Base-by-base conservation (phyloP, 2,329 filamentous ascomycete species). In the Alternaria sp. region DNA sequence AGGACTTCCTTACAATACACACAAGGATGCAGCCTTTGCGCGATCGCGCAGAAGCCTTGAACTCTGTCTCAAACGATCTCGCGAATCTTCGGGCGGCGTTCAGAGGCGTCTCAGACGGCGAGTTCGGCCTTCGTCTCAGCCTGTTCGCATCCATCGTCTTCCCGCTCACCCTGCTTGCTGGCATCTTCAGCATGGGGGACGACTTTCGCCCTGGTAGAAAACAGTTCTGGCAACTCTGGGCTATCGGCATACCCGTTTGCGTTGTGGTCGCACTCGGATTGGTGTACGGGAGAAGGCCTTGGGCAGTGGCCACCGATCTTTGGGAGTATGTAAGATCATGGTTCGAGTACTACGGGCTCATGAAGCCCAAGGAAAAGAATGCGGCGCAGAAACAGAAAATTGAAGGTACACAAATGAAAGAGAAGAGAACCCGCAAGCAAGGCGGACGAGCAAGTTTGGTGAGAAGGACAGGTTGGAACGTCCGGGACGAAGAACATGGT, bases 221-320 rank as follows among this genome's bases (percentile, higher is more conserved):
- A 23, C 43, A 64, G 11, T 71, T 71, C n/a, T 73, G 69, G 69
- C 64, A 69, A 6, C 69, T 71, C 23, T 73, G 69, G 71, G 71
- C 64, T 18, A 67, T 64, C n/a, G 58, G 58, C 10, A 46, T 68
- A 12, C 70, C 70, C 4, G 59, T 69, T 49, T 61, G 45, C 21
- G 23, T 51, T 9, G 9, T 12, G 11, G 53, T 61, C 21, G 46
- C 46, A 9, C 44, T 61, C 14, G 45, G 30, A 4, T 14, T 61
- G 10, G 26, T 61, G 12, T 61, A 61, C 5, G 54, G 46, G 10
- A 57, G 37, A 23, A 21, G 46, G 6, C 53, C 59, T 1, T 61
- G 53, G 59, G 43, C 23, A 18, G 30, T 58, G 2, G 7, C 5
- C 6, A 37, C 23, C 9, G 49, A 53, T 41, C 6, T 37, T 11